Evolutionary conservation across 1,284 basidiomycete genomes (phyloP).

Genomic region (Rhodotorula sp.): DNA sequence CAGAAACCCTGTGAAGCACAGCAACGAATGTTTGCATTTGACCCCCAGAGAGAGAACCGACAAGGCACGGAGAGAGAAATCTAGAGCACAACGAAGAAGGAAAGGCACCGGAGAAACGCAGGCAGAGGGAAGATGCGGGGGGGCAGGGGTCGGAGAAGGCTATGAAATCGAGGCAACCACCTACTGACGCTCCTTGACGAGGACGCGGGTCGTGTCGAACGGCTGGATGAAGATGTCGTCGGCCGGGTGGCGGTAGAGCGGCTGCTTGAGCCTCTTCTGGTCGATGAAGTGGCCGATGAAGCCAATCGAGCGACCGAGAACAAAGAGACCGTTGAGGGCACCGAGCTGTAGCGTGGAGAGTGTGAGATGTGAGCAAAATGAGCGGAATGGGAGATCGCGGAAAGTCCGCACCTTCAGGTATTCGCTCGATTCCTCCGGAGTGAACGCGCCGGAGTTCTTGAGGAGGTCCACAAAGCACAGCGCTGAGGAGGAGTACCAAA

Average conservation of each 20-base stretch:
- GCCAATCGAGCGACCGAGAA: constrained; percentile 94
- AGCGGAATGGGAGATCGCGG: no score
- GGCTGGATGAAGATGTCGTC: constrained; percentile 51
- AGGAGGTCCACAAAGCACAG: constrained; percentile 97
- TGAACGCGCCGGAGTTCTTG: constrained; percentile 77
- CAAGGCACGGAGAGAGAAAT: not conserved
- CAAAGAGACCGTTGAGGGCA: constrained; percentile 93
- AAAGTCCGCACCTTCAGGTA: constrained; percentile 73
- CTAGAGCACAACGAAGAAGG: constrained; percentile 1
- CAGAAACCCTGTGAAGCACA: not conserved
- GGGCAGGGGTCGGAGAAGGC: not conserved
- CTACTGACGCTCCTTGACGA: constrained; percentile 35
- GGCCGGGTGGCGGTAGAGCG: constrained; percentile 86
- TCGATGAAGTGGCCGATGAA: constrained; percentile 57
- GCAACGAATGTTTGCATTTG: not conserved
- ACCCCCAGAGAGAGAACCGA: not conserved
- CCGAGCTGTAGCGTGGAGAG: constrained; percentile 51
- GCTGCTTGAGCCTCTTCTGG: constrained; percentile 87
- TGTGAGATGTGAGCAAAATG: no score
- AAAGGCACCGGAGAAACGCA: not conserved
- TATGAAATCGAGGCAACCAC: not conserved
- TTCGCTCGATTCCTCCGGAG: constrained; percentile 91
- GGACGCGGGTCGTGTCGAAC: constrained; percentile 25
- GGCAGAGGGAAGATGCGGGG: not conserved
- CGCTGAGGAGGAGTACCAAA: constrained; percentile 54